Evolutionary conservation across 805 yeast genomes (phyloP), one percentile per base, ranked within the genome.

Genomic region (Starmerella scarabaei): DNA sequence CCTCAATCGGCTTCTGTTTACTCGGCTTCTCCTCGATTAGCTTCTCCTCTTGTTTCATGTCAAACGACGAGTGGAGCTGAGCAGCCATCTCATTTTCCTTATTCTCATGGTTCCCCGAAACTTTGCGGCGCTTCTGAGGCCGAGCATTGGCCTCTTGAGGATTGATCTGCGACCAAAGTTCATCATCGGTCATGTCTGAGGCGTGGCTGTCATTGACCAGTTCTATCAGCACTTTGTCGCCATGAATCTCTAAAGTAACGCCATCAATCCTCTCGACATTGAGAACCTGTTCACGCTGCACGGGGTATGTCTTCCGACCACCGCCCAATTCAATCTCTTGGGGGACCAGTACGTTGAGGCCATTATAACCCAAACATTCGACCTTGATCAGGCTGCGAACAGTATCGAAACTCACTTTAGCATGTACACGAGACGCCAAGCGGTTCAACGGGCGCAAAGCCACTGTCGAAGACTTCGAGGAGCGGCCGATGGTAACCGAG

Each of bases 281-380:
- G 17, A 82, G 67, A 2, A 72, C 63, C 59, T 86, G 94, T 40
- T 68, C 72, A 43, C 72, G 69, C 42, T 70, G 61, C 35, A 86
- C 68, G 33, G 67, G 63, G 46, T 77, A 68, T 15, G 16, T 15
- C 2, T 40, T 38, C 26, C 41, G 48, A 17, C 44, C 51, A 4
- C 41, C 44, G 8, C 43, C 35, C 21, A 18, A 23, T 20, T 21
- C 41, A 37, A 20, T 26, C n/a, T 35, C 48, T 40, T 40, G 57
- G 0, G 94, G 91, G 30, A 83, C 69, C 4, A 71, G 65, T 16
- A 85, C 70, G 8, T 71, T 68, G 37, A 81, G 62, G 9, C 96
- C 95, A 57, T 88, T 88, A 61, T 75, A 71, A 3, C 97, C 96
- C 40, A 74, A 58, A 58, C 96, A 88, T 33, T 70, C 70, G 37